Percentiles rank a stretch among this genome's conserved stretches.
Conservation (phyloP, 139 green algal species). For the Coccomyxa sp. region DNA sequence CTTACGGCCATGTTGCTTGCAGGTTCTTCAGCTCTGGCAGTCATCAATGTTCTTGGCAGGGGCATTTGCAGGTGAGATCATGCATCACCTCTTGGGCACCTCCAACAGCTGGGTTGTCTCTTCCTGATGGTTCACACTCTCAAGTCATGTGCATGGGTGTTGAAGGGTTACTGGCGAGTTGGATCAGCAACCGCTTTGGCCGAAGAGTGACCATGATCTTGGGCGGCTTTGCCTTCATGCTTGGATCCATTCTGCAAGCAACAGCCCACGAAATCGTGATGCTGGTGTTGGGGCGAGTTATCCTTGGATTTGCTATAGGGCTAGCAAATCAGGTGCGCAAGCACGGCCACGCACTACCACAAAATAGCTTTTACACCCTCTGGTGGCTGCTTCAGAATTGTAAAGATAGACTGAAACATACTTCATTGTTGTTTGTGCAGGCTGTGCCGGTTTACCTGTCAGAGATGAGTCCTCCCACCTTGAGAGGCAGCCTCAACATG, state of each 20-base stretch:
- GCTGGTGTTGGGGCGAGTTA: neutral
- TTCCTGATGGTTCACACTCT: neutral
- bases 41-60: neutral
- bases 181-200: neutral
- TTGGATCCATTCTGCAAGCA: neutral
- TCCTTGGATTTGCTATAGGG: neutral
- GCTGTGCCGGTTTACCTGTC: conserved; percentile 21
- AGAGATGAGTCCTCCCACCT: conserved; percentile 19
- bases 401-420: too few species aligned
- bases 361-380: neutral
- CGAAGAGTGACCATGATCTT: neutral
- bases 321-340: neutral
- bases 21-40: neutral
- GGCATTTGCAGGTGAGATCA: neutral
- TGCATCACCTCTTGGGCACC: neutral
- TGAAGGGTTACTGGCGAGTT: neutral
- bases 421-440: neutral
- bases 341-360: neutral
- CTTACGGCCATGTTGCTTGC: neutral
- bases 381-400: too few species aligned
- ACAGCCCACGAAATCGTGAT: neutral
- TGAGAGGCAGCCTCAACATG: conserved; percentile 10
- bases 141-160: neutral
- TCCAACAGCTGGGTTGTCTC: neutral
- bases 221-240: neutral